Base-by-base conservation (phyloP, 805 yeast genomes). In the Yamadazyma laniorum region DNA sequence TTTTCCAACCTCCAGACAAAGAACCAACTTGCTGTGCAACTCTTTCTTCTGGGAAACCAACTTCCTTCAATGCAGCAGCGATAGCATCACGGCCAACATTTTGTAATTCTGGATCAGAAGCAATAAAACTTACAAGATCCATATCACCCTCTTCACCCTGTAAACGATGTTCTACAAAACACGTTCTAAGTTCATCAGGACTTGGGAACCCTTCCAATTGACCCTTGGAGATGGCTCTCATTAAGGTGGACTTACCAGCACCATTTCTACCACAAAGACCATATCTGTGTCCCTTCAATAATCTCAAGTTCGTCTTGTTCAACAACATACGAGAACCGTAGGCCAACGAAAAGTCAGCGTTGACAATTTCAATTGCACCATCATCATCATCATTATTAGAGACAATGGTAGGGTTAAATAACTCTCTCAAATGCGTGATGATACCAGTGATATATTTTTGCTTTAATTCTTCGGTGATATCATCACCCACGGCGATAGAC, bases 191-290 rank as follows among this genome's bases (percentile, higher is more conserved):
- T 56, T 82, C 83, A 39, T 84, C 78, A 55, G 88, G 82, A 51
- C 86, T 84, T 30, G 99, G 99, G 80, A 93, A 91, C 3, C 98
- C 98, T 68, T 91, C 98, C 48, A 91, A 74, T 68, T 91, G 96
- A 42, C 98, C 98, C 57, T 88, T 87, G 39, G 96, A 88, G 55
- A 91, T 93, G 21, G 98, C 83, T 64, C 98, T 80, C 98, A 91
- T 89, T 55, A 91, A 74, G 12, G 99, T 91, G 11, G 97, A 89
- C 66, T 91, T 91, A 72, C 99, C 99, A 43, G 96, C 97, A 76
- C 99, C 99, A 61, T 91, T 91, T 68, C 97, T 77, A 60, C 99
- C 99, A 74, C 96, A 88, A 45, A 91, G 75, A 72, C 99, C 99
- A 58, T 91, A 91, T 66, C 99, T 79, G 67, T 87, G 97, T 54